Evolutionary conservation across 805 yeast species (phyloP).

Genomic region (Vanderwaltozyma polyspora): DNA sequence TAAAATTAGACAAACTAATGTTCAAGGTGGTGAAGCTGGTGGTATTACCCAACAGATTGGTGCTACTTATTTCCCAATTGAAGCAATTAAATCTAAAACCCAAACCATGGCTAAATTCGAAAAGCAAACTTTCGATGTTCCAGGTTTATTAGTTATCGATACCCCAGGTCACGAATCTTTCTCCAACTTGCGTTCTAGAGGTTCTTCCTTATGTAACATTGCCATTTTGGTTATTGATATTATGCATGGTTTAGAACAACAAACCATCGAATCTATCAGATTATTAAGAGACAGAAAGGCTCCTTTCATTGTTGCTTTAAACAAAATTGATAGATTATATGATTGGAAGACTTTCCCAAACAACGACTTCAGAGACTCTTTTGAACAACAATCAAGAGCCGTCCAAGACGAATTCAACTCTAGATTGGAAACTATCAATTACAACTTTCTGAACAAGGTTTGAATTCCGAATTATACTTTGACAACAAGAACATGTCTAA

Average conservation of each 20-base stretch:
- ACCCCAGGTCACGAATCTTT: conserved; percentile 99
- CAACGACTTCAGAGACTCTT: conserved; percentile 92
- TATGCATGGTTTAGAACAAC: conserved; percentile 98
- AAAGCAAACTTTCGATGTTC: conserved; percentile 81
- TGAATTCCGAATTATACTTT: conserved; percentile 93
- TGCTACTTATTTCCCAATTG: conserved; percentile 98
- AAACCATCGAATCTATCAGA: conserved; percentile 87
- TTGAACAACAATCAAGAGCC: conserved; percentile 65
- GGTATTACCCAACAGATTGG: conserved; percentile 99
- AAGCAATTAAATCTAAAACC: conserved; percentile 83
- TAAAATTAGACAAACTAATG: conserved; percentile 96
- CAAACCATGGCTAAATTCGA: conserved; percentile 81
- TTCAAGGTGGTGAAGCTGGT: conserved; percentile 99
- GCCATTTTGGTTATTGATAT: conserved; percentile 97
- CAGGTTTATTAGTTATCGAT: conserved; percentile 92
- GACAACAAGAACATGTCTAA: conserved; percentile 89
- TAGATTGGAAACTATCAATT: conserved; percentile 76
- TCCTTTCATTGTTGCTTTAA: conserved; percentile 92
- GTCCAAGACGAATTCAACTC: conserved; percentile 90
- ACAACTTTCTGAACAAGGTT: conserved; percentile 94
- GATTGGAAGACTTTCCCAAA: conserved; percentile 89
- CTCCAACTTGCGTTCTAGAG: conserved; percentile 94
- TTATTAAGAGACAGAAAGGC: conserved; percentile 93
- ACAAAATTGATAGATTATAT: conserved; percentile 93
- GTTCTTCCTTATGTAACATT: conserved; percentile 97